Evolutionary conservation across 2,329 filamentous ascomycete genomes (phyloP).

Genomic region (Cephalotrichum gorgonifer): DNA sequence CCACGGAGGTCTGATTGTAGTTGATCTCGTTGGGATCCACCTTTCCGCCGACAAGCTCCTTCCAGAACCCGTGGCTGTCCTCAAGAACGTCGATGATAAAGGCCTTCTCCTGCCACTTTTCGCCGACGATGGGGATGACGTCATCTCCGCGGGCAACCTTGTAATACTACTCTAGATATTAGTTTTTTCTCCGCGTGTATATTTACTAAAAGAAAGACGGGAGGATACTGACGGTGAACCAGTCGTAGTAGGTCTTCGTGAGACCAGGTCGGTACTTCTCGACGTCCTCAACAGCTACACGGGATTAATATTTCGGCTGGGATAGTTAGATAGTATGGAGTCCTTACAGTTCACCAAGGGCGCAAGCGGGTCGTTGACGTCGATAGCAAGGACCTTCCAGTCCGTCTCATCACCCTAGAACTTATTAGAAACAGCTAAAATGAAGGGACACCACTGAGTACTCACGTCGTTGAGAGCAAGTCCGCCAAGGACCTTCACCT

Average conservation of each 20-base stretch:
- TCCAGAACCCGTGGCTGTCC: conserved; percentile 27
- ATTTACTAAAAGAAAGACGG: background rate
- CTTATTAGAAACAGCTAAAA: background rate
- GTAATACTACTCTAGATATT: conserved; percentile 20
- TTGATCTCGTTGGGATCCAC: conserved; percentile 26
- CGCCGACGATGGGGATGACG: conserved; percentile 23
- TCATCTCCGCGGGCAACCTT: conserved; percentile 25
- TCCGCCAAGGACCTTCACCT: conserved; percentile 29
- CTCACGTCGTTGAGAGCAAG: conserved; percentile 26
- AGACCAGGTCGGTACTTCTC: conserved; percentile 27
- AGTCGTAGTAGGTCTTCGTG: conserved; percentile 22
- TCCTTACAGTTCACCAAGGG: conserved; percentile 20
- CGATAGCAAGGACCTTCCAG: conserved; percentile 29
- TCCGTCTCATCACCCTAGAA: conserved; percentile 23
- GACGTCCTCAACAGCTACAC: conserved; percentile 21
- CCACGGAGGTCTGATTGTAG: conserved; percentile 27
- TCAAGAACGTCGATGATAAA: conserved; percentile 19
- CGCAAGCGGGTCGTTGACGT: conserved; percentile 26
- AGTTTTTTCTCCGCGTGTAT: background rate
- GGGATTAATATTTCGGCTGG: conserved; percentile 6
- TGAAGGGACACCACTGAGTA: background rate
- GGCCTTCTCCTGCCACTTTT: conserved; percentile 22
- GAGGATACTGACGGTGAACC: conserved; percentile 22
- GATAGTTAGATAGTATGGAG: background rate
- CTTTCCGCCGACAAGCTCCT: conserved; percentile 24